Evolutionary conservation across 352 stramenopile genomes (phyloP).

Genomic region (Phytophthora sp.): DNA sequence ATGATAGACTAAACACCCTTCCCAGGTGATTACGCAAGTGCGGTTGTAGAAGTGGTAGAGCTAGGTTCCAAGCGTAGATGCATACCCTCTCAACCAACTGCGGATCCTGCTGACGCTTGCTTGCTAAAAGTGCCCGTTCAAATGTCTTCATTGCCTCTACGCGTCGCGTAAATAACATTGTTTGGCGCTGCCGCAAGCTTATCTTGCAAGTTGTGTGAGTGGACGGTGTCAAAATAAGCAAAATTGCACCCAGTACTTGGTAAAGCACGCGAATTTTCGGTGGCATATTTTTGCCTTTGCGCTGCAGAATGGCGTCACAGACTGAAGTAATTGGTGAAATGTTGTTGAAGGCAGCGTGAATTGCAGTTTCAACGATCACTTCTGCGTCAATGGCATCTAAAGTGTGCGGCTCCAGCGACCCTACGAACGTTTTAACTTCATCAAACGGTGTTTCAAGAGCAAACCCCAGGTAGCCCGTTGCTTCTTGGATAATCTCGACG

Average conservation of each 20-base stretch:
- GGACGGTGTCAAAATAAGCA: conserved; percentile 35
- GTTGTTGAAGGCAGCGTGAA: conserved; percentile 54
- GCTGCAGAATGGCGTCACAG: conserved; percentile 57
- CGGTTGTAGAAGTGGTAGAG: conserved; percentile 77
- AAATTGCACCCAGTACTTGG: conserved; percentile 59
- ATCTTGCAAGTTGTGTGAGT: conserved; percentile 20
- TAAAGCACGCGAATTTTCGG: conserved; percentile 55
- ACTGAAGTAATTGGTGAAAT: conserved; percentile 37
- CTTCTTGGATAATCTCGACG: conserved; percentile 70
- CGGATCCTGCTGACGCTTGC: conserved; percentile 75
- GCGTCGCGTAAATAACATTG: conserved; percentile 45
- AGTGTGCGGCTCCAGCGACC: conserved; percentile 30
- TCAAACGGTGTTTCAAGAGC: conserved; percentile 30
- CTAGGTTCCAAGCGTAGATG: conserved; percentile 84
- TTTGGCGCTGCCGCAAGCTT: conserved; percentile 38
- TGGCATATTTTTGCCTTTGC: conserved; percentile 58
- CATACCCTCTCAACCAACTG: conserved; percentile 84
- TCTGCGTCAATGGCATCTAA: conserved; percentile 57
- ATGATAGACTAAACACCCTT: conserved; percentile 72
- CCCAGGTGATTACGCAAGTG: conserved; percentile 71
- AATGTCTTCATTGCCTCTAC: conserved; percentile 81
- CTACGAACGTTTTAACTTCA: conserved; percentile 45
- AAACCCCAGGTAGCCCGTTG: conserved; percentile 50
- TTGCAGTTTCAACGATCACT: conserved; percentile 57
- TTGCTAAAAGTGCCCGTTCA: conserved; percentile 78